phyloP scores from a whole-genome alignment of 805 yeast species.

The Myxozyma monticola region DNA sequence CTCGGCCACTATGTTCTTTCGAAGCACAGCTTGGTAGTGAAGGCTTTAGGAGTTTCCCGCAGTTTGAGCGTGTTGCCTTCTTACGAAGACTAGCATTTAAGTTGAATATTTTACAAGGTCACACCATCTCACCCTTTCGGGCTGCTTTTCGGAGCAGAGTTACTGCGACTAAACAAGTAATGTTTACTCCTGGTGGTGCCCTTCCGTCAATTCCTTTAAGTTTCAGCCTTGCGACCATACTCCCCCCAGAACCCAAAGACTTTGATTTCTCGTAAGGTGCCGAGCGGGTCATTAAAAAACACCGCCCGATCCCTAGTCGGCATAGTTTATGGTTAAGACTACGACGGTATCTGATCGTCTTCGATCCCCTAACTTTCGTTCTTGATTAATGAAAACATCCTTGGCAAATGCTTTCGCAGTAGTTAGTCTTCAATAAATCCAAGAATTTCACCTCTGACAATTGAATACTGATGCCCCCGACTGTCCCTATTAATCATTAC shows the following conservation, averaged over 20 bases:
- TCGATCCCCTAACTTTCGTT: slow-evolving; percentile 52
- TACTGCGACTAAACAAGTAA: too few relatives aligned
- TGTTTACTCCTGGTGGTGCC: too few relatives aligned
- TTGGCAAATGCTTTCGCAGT: slow-evolving; percentile 52
- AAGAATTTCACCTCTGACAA: slow-evolving; percentile 47
- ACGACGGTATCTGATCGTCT: slow-evolving; percentile 51
- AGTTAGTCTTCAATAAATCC: slow-evolving; percentile 50
- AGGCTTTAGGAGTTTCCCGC: too few relatives aligned
- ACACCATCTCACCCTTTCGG: too few relatives aligned
- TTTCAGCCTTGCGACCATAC: slow-evolving; percentile 53
- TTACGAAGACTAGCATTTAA: too few relatives aligned
- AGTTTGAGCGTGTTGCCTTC: too few relatives aligned
- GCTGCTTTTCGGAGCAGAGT: too few relatives aligned
- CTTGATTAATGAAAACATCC: slow-evolving; percentile 51
- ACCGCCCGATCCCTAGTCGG: slow-evolving; percentile 50
- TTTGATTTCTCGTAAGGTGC: slow-evolving; percentile 49
- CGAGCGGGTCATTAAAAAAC: slow-evolving; percentile 45
- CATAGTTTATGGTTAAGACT: slow-evolving; percentile 47
- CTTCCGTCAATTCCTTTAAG: too few relatives aligned
- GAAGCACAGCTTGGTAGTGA: too few relatives aligned
- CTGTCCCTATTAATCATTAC: slow-evolving; percentile 52
- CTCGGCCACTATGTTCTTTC: too few relatives aligned
- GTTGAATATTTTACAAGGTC: too few relatives aligned
- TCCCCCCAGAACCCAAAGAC: slow-evolving; percentile 50
- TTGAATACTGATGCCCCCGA: slow-evolving; percentile 50